Evolutionary conservation across 805 yeast genomes (phyloP).

Genomic region (Metschnikowia amazonensis): DNA sequence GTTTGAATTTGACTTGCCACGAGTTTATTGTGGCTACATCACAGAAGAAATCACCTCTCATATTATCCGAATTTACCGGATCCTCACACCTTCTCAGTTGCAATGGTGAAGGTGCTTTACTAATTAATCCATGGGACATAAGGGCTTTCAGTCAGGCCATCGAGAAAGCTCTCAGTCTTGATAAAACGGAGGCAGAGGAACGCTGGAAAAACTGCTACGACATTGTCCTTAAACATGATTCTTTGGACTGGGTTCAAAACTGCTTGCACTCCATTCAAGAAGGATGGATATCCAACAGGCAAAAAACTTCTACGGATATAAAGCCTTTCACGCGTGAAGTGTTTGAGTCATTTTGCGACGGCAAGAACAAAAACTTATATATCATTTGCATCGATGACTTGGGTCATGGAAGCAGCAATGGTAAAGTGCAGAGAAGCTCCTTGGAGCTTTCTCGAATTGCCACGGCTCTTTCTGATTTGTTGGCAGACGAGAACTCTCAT

Average conservation of each 20-base stretch:
- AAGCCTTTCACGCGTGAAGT: constrained; percentile 30
- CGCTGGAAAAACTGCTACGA: constrained; percentile 62
- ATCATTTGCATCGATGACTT: constrained; percentile 50
- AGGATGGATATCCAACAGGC: constrained; percentile 34
- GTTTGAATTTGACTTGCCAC: constrained; percentile 94
- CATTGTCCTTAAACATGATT: constrained; percentile 63
- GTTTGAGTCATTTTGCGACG: constrained; percentile 31
- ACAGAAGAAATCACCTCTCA: constrained; percentile 71
- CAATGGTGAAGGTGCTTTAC: constrained; percentile 55
- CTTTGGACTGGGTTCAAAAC: constrained; percentile 66
- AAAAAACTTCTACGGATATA: constrained; percentile 23
- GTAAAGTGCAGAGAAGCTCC: constrained; percentile 9
- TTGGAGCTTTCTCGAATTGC: constrained; percentile 44
- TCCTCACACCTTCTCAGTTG: constrained; percentile 71
- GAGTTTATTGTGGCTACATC: constrained; percentile 79
- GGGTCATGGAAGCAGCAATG: constrained; percentile 22
- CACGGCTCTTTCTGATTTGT: constrained; percentile 55
- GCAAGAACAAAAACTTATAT: constrained; percentile 42
- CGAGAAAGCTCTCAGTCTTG: constrained; percentile 62
- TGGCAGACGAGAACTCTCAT: constrained; percentile 53
- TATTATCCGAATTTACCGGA: constrained; percentile 92
- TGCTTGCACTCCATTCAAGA: constrained; percentile 52
- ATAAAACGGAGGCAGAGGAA: constrained; percentile 48
- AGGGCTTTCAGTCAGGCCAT: constrained; percentile 62
- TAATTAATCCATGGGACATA: constrained; percentile 91